Conservation (phyloP, 2,329 filamentous ascomycete species). For the Cytospora piceae region DNA sequence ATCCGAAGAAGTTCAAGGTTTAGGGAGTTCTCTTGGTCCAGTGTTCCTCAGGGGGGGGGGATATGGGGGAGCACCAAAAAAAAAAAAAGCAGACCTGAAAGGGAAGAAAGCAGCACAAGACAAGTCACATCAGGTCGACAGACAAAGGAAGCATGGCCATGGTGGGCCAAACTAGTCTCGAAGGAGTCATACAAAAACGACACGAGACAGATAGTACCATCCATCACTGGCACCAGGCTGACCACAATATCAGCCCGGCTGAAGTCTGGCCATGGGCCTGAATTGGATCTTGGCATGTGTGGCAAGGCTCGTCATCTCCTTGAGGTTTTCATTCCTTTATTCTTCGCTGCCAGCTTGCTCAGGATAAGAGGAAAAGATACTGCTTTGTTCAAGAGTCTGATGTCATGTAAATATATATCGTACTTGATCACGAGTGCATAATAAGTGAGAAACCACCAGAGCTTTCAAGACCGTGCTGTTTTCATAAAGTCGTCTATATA, state of each 20-base stretch:
- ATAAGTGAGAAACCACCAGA: background rate
- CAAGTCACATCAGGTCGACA: background rate
- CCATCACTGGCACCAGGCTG: no score
- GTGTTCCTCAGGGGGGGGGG: background rate
- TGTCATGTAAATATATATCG: background rate
- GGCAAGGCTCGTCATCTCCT: background rate
- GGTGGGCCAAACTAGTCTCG: background rate
- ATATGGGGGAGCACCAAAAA: background rate
- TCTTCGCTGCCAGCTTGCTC: background rate
- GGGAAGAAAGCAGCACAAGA: no score
- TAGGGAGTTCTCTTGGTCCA: slow-evolving; percentile 35
- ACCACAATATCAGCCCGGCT: no score
- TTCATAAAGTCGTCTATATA: slow-evolving; percentile 1
- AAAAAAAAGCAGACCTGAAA: no score
- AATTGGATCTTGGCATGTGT: no score
- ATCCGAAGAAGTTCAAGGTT: slow-evolving; percentile 67
- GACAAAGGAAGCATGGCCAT: background rate
- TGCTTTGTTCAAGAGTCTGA: background rate
- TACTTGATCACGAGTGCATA: background rate
- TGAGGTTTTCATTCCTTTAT: background rate
- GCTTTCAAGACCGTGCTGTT: background rate
- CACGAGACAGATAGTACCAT: no score
- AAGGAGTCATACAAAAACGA: background rate
- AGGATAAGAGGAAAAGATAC: background rate
- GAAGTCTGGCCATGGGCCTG: background rate